Evolutionary conservation across 2,329 filamentous ascomycete genomes (phyloP), one percentile per base, ranked within the genome.

Genomic region (Beauveria sp.): DNA sequence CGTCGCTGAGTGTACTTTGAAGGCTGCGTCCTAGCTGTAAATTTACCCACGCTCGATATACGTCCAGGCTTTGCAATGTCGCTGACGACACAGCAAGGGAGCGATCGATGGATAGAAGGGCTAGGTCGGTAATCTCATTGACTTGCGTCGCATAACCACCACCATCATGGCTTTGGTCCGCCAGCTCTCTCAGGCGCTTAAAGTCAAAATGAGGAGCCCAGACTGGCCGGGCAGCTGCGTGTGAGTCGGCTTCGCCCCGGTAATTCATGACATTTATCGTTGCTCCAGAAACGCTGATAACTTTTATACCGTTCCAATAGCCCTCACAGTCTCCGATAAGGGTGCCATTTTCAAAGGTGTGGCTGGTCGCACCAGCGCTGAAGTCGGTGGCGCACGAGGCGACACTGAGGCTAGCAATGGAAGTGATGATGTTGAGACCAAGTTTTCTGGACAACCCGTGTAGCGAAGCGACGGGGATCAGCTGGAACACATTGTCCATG

Each of bases 191-290:
- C 16, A 51, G 16, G 5, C 49, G 49, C 49, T 20, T n/a, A 22
- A 51, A 51, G 49, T 51, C 49, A 51, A 51, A 51, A 51, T 51
- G 49, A 51, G 49, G 49, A 18, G 49, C 49, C 49, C 49, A 51
- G 26, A 20, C 49, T 9, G 26, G 26, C 49, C 49, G 24, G 49
- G 49, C 49, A n/a, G 49, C 49, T 28, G 49, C 49, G 26, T 51
- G 49, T 34, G 49, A 51, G 49, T 51, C 49, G 49, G 24, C 18
- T 28, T 51, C 49, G 26, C 18, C 49, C 18, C 49, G 49, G 49
- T 51, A 26, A n/a, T 51, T 20, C 24, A 51, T 14, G 24, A 51
- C 49, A 20, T 51, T 51, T 14, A 51, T 51, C 14, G 16, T 12
- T 8, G 49, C 49, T 28, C 49, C 49, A 18, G 49, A 51, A 31